Evolutionary conservation across 441 rosid genomes (phyloP).

Genomic region (Omphalea diandra): DNA sequence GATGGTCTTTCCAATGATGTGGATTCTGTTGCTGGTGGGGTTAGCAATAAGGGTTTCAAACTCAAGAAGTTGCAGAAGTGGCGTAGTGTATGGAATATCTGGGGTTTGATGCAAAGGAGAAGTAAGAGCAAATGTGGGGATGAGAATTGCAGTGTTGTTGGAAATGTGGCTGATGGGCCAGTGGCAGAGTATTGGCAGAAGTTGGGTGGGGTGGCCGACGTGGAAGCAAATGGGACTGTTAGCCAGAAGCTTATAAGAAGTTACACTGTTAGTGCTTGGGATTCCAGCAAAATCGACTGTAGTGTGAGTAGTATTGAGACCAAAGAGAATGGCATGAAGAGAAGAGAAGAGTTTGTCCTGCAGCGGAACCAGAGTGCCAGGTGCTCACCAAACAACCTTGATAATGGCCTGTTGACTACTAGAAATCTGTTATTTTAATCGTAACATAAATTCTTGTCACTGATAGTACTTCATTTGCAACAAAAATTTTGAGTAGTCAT

Average conservation of each 20-base stretch:
- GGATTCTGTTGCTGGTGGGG: constrained; percentile 49
- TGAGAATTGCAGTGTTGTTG: constrained; percentile 58
- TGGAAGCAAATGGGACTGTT: constrained; percentile 48
- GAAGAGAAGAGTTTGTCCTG: constrained; percentile 54
- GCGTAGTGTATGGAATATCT: constrained; percentile 76
- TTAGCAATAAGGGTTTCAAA: constrained; percentile 32
- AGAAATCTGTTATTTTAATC: too few relatives aligned
- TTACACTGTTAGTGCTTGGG: constrained; percentile 85
- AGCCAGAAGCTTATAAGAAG: constrained; percentile 75
- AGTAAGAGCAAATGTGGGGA: constrained; percentile 69
- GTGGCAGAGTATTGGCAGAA: constrained; percentile 77
- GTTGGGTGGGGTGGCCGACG: constrained; percentile 45
- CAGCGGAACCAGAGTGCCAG: constrained; percentile 76
- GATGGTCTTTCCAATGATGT: constrained; percentile 53
- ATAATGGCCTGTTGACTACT: constrained; percentile 79
- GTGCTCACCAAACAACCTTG: constrained; percentile 68
- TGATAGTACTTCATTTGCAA: too few relatives aligned
- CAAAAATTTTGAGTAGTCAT: too few relatives aligned
- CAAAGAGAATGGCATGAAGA: constrained; percentile 38
- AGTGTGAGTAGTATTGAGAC: constrained; percentile 32
- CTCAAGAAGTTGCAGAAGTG: constrained; percentile 65
- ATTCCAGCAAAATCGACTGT: constrained; percentile 48
- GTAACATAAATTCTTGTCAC: too few relatives aligned
- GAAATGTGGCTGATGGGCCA: constrained; percentile 61
- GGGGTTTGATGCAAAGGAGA: constrained; percentile 70